phyloP scores from a whole-genome alignment of 2,329 filamentous ascomycete genomes.

The Clarireedia sp. region DNA sequence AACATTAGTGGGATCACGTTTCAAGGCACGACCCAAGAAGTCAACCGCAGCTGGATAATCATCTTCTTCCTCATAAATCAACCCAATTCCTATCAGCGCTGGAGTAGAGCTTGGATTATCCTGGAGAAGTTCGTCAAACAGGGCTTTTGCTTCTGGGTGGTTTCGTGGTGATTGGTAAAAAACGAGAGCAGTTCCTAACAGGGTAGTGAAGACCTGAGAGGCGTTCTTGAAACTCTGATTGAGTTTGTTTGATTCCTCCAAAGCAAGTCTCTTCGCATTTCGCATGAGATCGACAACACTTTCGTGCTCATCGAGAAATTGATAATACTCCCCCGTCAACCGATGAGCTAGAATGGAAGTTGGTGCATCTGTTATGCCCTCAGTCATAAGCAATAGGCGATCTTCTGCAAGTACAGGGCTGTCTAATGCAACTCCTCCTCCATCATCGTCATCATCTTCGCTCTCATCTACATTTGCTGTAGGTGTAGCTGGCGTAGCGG shows the following conservation, averaged over 20 bases:
- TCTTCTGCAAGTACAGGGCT: conserved; percentile 66
- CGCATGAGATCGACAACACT: conserved; percentile 72
- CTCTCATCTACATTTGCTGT: conserved; percentile 41
- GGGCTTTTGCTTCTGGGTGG: conserved; percentile 76
- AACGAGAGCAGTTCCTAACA: conserved; percentile 79
- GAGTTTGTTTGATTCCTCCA: conserved; percentile 54
- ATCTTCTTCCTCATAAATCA: conserved; percentile 90
- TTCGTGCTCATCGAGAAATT: conserved; percentile 78
- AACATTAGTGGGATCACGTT: conserved; percentile 65
- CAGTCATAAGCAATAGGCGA: conserved; percentile 70
- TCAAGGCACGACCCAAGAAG: conserved; percentile 69
- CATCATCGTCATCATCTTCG: conserved; percentile 48
- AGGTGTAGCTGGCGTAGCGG: conserved; percentile 18
- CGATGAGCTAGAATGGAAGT: conserved; percentile 77
- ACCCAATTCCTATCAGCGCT: conserved; percentile 79
- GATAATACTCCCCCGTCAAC: conserved; percentile 74
- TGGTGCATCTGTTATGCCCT: conserved; percentile 54
- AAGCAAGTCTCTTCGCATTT: conserved; percentile 57
- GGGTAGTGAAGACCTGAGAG: conserved; percentile 65
- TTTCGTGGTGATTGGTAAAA: conserved; percentile 85
- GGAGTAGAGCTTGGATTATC: conserved; percentile 69
- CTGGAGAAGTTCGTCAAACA: conserved; percentile 76
- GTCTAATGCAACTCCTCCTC: conserved; percentile 44
- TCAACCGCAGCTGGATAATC: conserved; percentile 75
- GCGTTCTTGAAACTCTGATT: conserved; percentile 63